Evolutionary conservation across 2,329 filamentous ascomycete species (phyloP), one percentile per base, ranked within the genome.

Genomic region (Fusarium chuoi): DNA sequence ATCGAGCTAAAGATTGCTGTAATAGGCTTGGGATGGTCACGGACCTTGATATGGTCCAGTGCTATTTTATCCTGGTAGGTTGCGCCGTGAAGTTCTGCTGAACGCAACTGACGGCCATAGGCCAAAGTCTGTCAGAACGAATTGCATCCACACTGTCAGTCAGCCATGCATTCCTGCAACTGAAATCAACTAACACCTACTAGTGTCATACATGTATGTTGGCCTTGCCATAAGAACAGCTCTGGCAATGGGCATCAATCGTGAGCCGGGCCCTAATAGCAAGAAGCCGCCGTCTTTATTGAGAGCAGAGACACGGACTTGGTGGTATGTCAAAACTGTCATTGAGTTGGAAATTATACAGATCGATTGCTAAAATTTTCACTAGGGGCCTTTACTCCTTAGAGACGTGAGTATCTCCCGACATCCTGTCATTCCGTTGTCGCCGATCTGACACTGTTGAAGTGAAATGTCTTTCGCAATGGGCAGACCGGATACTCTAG

Each of bases 331-430:
- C 17, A 26, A 26, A 6, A 14, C 39, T 15, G 6, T 9, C 22
- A 0, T 9, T 20, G 24, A 45, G 11, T 26, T 12, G 0, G 1
- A 26, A 4, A 3, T 9, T 6, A 1, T 6, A 20, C 4, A 12
- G 5, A 26, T 26, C 24, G 10, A 13, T 45, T 45, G 18, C 44
- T 41, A 0, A 41, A 0, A 5, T 13, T n/a, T 22, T 41, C 13
- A 10, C 8, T 1, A 41, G 51, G 52, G 52, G 52, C 5, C 52
- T 55, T 11, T 55, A 55, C 7, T 55, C 52, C 3, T 13, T 55
- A 7, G 52, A 55, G 2, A 55, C 52, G 52, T 42, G 17, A 41
- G 52, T 55, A 20, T 39, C 5, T 15, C 20, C 4, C 7, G 4
- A 13, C 4, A 12, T 30, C 1, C 15, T 7, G 6, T 13, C 18